Conservation (phyloP, 495 filamentous ascomycete genomes). For the Aspergillus kassunensis region DNA sequence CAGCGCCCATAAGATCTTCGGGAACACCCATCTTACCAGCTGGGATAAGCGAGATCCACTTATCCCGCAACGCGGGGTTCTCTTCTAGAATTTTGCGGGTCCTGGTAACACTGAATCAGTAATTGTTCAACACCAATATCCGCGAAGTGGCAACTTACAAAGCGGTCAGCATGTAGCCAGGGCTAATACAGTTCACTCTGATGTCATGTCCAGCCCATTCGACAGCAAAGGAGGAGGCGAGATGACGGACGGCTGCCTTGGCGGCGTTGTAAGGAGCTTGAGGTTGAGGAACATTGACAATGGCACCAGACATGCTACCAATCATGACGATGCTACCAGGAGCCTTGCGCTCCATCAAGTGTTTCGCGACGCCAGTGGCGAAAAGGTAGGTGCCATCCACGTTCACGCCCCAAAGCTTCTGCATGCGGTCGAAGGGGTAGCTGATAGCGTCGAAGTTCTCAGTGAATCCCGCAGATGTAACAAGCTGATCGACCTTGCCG, state of each 20-base stretch:
- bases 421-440: constrained; percentile 83
- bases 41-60: constrained; percentile 90
- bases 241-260: constrained; percentile 83
- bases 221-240: constrained; percentile 75
- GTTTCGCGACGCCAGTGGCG: constrained; percentile 77
- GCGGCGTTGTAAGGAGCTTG: constrained; percentile 89
- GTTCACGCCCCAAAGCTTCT: constrained; percentile 91
- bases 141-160: constrained; percentile 44
- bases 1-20: constrained; percentile 88
- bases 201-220: constrained; percentile 85
- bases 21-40: constrained; percentile 89
- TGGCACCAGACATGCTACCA: constrained; percentile 86
- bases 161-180: constrained; percentile 92
- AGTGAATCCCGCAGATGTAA: constrained; percentile 93
- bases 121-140: not conserved
- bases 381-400: constrained; percentile 93
- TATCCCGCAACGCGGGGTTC: constrained; percentile 77
- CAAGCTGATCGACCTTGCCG: constrained; percentile 82
- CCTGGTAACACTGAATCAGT: constrained; percentile 39
- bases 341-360: constrained; percentile 76
- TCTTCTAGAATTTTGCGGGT: constrained; percentile 93
- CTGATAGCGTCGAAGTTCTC: constrained; percentile 90
- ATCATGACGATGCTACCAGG: constrained; percentile 90
- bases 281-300: constrained; percentile 93
- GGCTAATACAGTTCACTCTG: constrained; percentile 86